Base-by-base conservation (phyloP, 805 yeast genomes). In the Candida khao-thaluensis region DNA sequence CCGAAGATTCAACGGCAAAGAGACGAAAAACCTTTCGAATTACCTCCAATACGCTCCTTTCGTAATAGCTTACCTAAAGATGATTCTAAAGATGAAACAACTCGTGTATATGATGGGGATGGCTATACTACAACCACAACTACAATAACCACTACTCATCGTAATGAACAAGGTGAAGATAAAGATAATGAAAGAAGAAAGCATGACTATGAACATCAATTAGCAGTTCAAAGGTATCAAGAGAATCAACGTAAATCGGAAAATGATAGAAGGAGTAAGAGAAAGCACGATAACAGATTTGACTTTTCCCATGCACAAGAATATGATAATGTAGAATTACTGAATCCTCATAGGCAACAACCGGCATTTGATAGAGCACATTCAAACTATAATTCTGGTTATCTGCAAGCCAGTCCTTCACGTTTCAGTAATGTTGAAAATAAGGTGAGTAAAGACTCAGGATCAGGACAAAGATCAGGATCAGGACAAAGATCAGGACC, bases 91-190 rank as follows among this genome's bases (percentile, higher is more conserved):
- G 42, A 37, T 3, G 8, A 22, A 26, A 17, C 7, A 10, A 37
- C 36, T 10, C 10, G 25, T 8, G 28, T 26, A 17, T 32, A 15
- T 24, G 32, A 22, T 4, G 23, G 38, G 18, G 46, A 45, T 9
- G 32, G 41, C 11, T 41, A 37, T 30, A 41, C 44, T 21, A 45
- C 47, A 10, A 45, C 47, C 9, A 45, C 47, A 3, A 46, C 47
- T 2, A 46, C 50, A 2, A 43, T 39, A 7, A 46, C 47, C 14
- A 46, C 50, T 2, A 41, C 45, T 4, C 47, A 41, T 31, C 47
- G 40, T 16, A 29, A 30, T 7, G 12, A 20, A 10, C 14, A 6
- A 20, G 43, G 43, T 16, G 24, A 32, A n/a, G 30, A 40, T 35
- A 17, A 24, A 8, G 32, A 24, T n/a, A 24, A 29, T 27, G 44